Evolutionary conservation across 768 basidiomycete genomes (phyloP).

Genomic region (Boletellus ananas): DNA sequence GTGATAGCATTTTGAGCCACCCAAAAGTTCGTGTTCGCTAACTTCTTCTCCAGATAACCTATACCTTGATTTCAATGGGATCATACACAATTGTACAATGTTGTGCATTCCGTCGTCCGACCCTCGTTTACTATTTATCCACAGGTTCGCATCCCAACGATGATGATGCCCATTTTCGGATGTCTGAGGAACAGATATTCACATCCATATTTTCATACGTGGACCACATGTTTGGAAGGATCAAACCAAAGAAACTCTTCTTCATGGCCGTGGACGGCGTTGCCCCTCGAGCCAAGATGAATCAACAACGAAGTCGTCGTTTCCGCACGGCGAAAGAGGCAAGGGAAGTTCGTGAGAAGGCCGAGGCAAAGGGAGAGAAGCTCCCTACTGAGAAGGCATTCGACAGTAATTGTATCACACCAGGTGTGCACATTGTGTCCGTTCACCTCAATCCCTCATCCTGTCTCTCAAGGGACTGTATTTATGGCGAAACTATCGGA

Average conservation of each 20-base stretch:
- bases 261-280: conserved; percentile 99
- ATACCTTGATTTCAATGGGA: conserved; percentile 93
- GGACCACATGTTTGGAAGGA: conserved; percentile 93
- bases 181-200: conserved; percentile 96
- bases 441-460: background rate
- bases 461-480: conserved; percentile 60
- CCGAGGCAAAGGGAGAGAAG: conserved; percentile 83
- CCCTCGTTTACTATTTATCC: background rate
- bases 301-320: conserved; percentile 91
- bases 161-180: conserved; percentile 90
- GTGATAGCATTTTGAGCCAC: conserved; percentile 36
- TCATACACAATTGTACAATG: conserved; percentile 75
- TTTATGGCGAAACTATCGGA: conserved; percentile 94
- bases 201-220: conserved; percentile 97
- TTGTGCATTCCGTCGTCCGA: background rate
- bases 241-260: conserved; percentile 96
- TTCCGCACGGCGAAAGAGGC: conserved; percentile 95
- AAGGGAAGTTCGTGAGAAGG: conserved; percentile 81
- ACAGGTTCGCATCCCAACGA: conserved; percentile 94
- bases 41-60: conserved; percentile 61
- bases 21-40: background rate
- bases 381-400: conserved; percentile 93
- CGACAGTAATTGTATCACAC: conserved; percentile 98
- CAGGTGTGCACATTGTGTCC: conserved; percentile 53
- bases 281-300: conserved; percentile 98